Base-by-base conservation (phyloP, 2,329 filamentous ascomycete genomes). In the Stylonectria norvegica region DNA sequence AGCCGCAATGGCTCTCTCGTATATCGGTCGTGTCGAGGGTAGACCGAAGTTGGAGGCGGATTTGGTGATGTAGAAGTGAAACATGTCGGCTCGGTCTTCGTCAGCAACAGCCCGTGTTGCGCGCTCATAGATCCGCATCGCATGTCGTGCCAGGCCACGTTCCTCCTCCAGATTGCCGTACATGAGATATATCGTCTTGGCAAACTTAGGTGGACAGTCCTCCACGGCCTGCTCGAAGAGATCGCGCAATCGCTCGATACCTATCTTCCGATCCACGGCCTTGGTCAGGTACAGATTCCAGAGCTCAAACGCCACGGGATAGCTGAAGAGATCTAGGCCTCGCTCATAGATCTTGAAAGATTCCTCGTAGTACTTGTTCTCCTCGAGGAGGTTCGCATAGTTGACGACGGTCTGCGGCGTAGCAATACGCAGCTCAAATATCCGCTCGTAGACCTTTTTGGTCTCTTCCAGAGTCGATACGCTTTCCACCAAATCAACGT, bases 281-380 rank as follows among this genome's bases (percentile, higher is more conserved):
- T 98, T 98, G 39, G 89, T 96, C 40, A 98, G 79, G 64, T 98
- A 98, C 7, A 98, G 69, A 55, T 98, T 98, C 94, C 93, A 98
- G 16, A 98, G 75, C 70, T 98, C 93, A 63, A 98, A 98, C 12
- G 93, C 93, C 14, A 97, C 91, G 0, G 93, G 93, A 58, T 97
- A 98, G 64, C 83, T 95, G 75, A 98, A 98, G n/a, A 98, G 82
- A 64, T 98, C 93, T 25, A 98, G 74, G 3, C 93, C 93, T 45
- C 93, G 83, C 67, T 98, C 93, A 63, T 95, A 98, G 33, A 97
- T 76, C 69, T 97, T 97, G 81, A 97, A 98, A 2, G 86, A 94
- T 57, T 98, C 93, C 63, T 98, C 93, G 59, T 85, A 95, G 66
- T 97, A 98, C 44, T 89, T 83, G 67, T 95, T 80, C 61, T 97